These are phyloP conservation scores for Colletotrichum caudatum DNA, from an alignment of 2,329 filamentous ascomycete species.

Conservation along the genomic window DNA sequence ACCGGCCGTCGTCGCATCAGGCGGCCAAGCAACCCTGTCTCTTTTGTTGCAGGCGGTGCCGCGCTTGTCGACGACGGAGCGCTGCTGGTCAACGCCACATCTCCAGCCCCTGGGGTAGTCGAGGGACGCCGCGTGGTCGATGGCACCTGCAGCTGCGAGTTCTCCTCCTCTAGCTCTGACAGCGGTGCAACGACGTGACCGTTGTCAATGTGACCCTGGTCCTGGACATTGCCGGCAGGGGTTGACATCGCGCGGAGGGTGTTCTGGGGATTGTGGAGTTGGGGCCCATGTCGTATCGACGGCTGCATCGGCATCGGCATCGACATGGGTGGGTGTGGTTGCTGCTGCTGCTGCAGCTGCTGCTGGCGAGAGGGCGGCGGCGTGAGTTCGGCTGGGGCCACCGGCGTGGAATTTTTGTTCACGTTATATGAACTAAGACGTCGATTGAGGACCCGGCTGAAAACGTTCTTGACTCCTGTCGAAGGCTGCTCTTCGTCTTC, in stretches of 20 bases:
- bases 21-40: slow-evolving; percentile 28
- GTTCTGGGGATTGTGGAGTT: slow-evolving; percentile 42
- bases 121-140: slow-evolving; percentile 4
- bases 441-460: slow-evolving; percentile 31
- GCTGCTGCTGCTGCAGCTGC: slow-evolving; percentile 9
- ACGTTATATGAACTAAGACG: slow-evolving; percentile 10
- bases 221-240: slow-evolving; percentile 24
- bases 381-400: slow-evolving; percentile 12
- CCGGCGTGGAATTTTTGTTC: background rate
- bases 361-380: slow-evolving; percentile 23
- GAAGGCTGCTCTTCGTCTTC: background rate
- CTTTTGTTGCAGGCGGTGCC: slow-evolving; percentile 30
- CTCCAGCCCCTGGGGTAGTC: slow-evolving; percentile 4
- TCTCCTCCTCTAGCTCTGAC: slow-evolving; percentile 34
- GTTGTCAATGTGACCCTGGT: slow-evolving; percentile 32
- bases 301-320: slow-evolving; percentile 38
- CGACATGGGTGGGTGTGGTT: slow-evolving; percentile 11
- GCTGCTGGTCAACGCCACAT: background rate
- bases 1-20: slow-evolving; percentile 33
- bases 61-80: slow-evolving; percentile 18
- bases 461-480: slow-evolving; percentile 26
- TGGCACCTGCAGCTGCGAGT: slow-evolving; percentile 27
- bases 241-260: slow-evolving; percentile 19
- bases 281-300: slow-evolving; percentile 34
- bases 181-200: slow-evolving; percentile 33